Evolutionary conservation across 73 alveolate genomes (phyloP).

Genomic region (Stentor coeruleus): DNA sequence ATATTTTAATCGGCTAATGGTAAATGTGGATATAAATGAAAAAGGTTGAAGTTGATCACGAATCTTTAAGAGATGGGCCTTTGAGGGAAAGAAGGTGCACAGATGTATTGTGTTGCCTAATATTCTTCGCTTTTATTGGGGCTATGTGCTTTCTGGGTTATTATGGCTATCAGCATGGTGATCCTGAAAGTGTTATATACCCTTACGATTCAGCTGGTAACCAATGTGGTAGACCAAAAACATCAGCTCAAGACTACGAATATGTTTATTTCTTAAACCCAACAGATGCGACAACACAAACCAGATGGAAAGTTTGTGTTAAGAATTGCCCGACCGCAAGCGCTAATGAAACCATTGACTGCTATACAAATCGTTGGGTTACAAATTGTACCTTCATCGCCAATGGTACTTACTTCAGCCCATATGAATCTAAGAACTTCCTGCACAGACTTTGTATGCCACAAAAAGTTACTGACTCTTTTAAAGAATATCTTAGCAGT

Average conservation of each 20-base stretch:
- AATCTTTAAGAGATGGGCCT: slow-evolving; percentile 88
- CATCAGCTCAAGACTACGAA: slow-evolving; percentile 11
- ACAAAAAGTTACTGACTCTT: not conserved
- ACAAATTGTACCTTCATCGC: not conserved
- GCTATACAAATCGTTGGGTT: slow-evolving; percentile 18
- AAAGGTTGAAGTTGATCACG: slow-evolving; percentile 17
- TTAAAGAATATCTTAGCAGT: not conserved
- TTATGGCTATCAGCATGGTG: slow-evolving; percentile 78
- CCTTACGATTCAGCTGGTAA: slow-evolving; percentile 23
- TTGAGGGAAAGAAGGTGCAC: slow-evolving; percentile 87
- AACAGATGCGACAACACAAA: not conserved
- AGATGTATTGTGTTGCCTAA: slow-evolving; percentile 78
- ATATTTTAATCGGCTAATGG: too few relatives aligned
- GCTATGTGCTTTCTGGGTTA: slow-evolving; percentile 83
- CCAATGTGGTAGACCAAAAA: slow-evolving; percentile 14
- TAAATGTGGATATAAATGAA: not conserved
- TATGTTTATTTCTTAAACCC: slow-evolving; percentile 34
- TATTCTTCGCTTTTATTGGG: slow-evolving; percentile 69
- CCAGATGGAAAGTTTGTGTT: slow-evolving; percentile 16
- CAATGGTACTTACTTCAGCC: not conserved
- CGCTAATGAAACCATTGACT: not conserved
- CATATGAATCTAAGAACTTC: not conserved
- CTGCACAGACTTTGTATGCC: slow-evolving; percentile 15
- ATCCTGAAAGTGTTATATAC: slow-evolving; percentile 60
- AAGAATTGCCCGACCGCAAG: not conserved